phyloP scores from a whole-genome alignment of 306 rosid species.

The Trifolium pratense region DNA sequence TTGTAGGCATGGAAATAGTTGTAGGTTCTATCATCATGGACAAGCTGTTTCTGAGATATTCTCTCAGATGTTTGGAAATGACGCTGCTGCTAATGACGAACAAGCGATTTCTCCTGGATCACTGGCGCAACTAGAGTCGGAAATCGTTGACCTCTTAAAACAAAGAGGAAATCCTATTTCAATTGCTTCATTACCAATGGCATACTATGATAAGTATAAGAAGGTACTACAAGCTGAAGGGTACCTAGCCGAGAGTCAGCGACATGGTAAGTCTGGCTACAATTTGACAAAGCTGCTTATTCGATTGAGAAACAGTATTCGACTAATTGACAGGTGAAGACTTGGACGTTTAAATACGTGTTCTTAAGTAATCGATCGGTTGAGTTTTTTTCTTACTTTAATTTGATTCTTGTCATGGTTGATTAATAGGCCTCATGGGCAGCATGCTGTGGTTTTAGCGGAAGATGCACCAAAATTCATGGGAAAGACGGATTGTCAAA shows the following conservation, averaged over 20 bases:
- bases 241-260: conserved; percentile 86
- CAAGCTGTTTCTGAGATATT: conserved; percentile 46
- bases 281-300: conserved; percentile 84
- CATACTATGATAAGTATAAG: conserved; percentile 77
- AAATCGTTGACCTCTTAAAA: conserved; percentile 69
- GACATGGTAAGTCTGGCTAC: conserved; percentile 89
- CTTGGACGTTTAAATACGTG: background rate
- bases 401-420: conserved; percentile 6
- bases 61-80: conserved; percentile 49
- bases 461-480: conserved; percentile 64
- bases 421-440: conserved; percentile 85
- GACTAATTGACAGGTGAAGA: conserved; percentile 78
- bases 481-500: conserved; percentile 66
- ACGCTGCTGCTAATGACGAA: conserved; percentile 48
- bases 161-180: conserved; percentile 72
- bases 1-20: conserved; percentile 81
- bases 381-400: conserved; percentile 6
- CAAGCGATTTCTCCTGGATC: conserved; percentile 59
- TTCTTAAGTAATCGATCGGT: background rate
- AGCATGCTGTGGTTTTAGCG: conserved; percentile 73
- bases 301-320: conserved; percentile 62
- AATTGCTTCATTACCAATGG: conserved; percentile 84
- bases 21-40: conserved; percentile 76
- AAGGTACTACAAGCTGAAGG: conserved; percentile 84
- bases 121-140: conserved; percentile 70